Percentiles rank a stretch among this genome's conserved stretches.
These are phyloP conservation scores for Acacia pycnantha DNA, from an alignment of 331 rosid species.

Conservation along the genomic window DNA sequence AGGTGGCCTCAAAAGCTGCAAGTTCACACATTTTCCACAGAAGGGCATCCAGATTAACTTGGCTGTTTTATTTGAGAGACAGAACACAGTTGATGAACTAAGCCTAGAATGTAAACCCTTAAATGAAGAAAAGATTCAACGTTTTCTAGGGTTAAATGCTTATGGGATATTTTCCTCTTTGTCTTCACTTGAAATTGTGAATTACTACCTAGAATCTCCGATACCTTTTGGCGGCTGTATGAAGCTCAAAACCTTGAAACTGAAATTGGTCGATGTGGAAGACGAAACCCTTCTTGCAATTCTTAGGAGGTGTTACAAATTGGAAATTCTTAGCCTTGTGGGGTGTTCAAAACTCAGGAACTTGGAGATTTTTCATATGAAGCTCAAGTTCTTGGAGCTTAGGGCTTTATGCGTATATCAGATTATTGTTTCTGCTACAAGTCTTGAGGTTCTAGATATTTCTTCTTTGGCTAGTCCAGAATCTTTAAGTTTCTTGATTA, in stretches of 20 bases:
- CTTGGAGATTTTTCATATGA: neutral
- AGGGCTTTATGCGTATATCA: neutral
- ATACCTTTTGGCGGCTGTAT: slow-evolving; percentile 12
- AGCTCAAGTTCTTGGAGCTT: slow-evolving; percentile 17
- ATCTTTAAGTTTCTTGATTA: neutral
- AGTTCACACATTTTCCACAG: neutral
- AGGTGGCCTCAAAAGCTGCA: neutral
- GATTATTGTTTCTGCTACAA: slow-evolving; percentile 8
- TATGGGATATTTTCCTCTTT: slow-evolving; percentile 1
- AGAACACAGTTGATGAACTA: neutral
- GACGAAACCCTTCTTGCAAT: neutral
- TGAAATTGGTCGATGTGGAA: neutral
- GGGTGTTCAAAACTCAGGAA: neutral
- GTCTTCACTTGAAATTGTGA: slow-evolving; percentile 21
- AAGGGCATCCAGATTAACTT: neutral
- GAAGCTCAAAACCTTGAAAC: slow-evolving; percentile 3
- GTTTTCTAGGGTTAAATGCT: neutral
- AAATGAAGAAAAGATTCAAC: neutral
- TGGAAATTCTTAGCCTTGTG: slow-evolving; percentile 18
- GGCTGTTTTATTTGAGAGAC: neutral
- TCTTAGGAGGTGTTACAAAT: neutral
- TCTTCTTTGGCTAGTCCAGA: slow-evolving; percentile 13
- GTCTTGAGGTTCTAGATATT: neutral
- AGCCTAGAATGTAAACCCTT: neutral
- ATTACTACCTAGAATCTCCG: neutral